These are phyloP conservation scores for Pythium oligandrum DNA, from an alignment of 352 stramenopile species.

Conservation along the genomic window DNA sequence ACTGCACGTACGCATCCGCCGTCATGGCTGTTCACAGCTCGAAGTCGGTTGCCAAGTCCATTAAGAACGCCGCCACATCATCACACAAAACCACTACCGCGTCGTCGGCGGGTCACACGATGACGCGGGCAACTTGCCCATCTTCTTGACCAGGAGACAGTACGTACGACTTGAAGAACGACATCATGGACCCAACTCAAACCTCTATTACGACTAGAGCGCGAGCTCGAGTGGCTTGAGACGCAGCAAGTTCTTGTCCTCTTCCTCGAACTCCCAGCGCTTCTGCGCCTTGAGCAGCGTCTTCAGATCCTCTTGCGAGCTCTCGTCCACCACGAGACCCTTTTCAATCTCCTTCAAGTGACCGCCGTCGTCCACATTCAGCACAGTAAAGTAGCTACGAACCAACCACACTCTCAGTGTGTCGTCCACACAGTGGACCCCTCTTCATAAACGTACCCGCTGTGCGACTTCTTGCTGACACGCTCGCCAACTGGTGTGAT, in stretches of 20 bases:
- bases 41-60: no score
- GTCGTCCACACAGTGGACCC: not conserved
- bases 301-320: slow-evolving; percentile 44
- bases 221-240: slow-evolving; percentile 35
- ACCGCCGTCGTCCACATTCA: slow-evolving; percentile 42
- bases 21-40: no score
- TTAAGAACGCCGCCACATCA: no score
- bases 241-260: slow-evolving; percentile 43
- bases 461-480: slow-evolving; percentile 43
- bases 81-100: no score
- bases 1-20: no score
- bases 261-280: slow-evolving; percentile 46
- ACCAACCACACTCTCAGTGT: not conserved
- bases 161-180: no score
- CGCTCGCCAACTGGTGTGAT: slow-evolving; percentile 26
- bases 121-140: no score
- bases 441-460: slow-evolving; percentile 23
- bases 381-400: slow-evolving; percentile 48
- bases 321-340: slow-evolving; percentile 36
- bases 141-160: no score
- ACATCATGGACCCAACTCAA: no score
- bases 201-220: no score
- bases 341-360: slow-evolving; percentile 40
- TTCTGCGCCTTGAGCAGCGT: slow-evolving; percentile 54
- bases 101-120: no score